Evolutionary conservation across 2,329 filamentous ascomycete species (phyloP).

Genomic region (Simplicillium aogashimaense): DNA sequence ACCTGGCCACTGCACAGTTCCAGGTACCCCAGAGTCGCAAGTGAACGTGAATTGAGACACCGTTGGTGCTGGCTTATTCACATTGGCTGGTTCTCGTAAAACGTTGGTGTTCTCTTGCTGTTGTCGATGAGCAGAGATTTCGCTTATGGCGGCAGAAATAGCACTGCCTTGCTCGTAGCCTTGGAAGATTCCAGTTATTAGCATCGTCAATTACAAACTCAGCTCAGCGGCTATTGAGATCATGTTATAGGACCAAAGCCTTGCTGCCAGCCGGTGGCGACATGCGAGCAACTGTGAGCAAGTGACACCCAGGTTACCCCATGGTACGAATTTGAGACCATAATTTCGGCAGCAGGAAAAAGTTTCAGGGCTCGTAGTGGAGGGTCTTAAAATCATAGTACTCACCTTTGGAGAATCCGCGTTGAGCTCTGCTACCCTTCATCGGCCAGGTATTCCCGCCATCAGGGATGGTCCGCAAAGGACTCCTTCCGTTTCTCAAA

Average conservation of each 20-base stretch:
- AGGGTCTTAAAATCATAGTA: constrained; percentile 7
- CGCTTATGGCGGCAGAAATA: constrained; percentile 81
- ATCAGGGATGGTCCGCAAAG: constrained; percentile 50
- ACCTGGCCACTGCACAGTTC: constrained; percentile 67
- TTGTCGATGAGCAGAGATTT: constrained; percentile 23
- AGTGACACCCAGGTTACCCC: too few relatives aligned
- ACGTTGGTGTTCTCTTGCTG: constrained; percentile 57
- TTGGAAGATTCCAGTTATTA: constrained; percentile 1
- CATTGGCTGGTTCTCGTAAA: constrained; percentile 57
- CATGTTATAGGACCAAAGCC: too few relatives aligned
- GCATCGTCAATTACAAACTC: too few relatives aligned
- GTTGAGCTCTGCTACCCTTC: too few relatives aligned
- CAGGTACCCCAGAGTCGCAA: constrained; percentile 81
- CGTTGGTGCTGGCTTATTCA: constrained; percentile 57
- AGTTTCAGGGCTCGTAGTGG: too few relatives aligned
- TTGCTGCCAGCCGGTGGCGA: too few relatives aligned
- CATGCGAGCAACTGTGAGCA: too few relatives aligned
- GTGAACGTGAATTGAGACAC: constrained; percentile 95
- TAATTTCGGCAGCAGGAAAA: too few relatives aligned
- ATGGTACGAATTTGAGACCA: too few relatives aligned
- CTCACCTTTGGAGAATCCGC: constrained; percentile 8
- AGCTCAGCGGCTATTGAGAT: too few relatives aligned
- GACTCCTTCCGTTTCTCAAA: constrained; percentile 48
- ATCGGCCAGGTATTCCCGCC: constrained; percentile 44
- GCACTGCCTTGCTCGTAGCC: constrained; percentile 56